Base-by-base conservation (phyloP, 2,329 filamentous ascomycete genomes). In the Chaetomiaceae sp. region DNA sequence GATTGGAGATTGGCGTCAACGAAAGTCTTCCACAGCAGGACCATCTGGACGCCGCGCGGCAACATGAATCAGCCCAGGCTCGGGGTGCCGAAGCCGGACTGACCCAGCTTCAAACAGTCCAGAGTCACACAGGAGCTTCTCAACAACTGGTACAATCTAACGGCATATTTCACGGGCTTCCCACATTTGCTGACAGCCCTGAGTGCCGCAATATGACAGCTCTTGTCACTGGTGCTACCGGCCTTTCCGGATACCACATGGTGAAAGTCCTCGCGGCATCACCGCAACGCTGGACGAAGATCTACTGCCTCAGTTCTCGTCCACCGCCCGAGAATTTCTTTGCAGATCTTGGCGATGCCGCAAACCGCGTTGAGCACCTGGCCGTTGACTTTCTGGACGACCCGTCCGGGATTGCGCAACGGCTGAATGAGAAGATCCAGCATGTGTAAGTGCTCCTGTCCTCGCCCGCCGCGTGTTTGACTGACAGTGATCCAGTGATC, bases 211-310 rank as follows among this genome's bases (percentile, higher is more conserved):
- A 66, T 18, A 67, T 78, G 21, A 77, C 74, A 0, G 77, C 76
- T 3, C 74, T 80, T 40, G 70, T 80, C 33, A 78, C 75, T 0
- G 77, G 77, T 5, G 74, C 76, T 48, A 80, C 78, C 68, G 78
- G 76, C 8, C 76, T 80, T 25, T 78, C 75, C 0, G 77, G 77
- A 2, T 71, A 74, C 55, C 70, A 77, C 60, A 78, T 77, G 65
- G 64, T 80, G 45, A 73, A 73, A 10, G 76, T 73, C 1, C 67
- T 80, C 2, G 66, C 76, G 32, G 66, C 68, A 18, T 74, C 76
- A 0, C 49, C 53, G 4, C 55, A 73, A 41, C 69, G 77, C 48
- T 80, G 77, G 77, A 69, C 62, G 10, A 79, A 78, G 55, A 74
- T 80, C 42, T 79, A 77, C 61, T 72, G 73, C 34, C 61, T 79